Conservation (phyloP, 176 grass and related monocot species). For the Panicum miliaceum region DNA sequence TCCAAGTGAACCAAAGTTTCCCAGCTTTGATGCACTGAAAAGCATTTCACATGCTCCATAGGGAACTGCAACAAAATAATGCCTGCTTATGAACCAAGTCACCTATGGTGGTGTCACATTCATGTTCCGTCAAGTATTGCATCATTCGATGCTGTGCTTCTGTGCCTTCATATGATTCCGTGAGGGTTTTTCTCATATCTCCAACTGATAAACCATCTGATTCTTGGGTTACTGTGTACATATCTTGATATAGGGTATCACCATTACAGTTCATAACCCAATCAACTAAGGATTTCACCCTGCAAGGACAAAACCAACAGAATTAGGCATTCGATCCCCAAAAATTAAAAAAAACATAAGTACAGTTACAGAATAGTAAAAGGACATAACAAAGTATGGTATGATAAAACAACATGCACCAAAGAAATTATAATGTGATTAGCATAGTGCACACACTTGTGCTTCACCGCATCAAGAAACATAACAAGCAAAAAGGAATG, state of each 20-base stretch:
- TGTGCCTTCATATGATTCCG: neutral
- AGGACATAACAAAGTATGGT: neutral
- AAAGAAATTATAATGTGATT: conserved; percentile 5
- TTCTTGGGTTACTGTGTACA: neutral
- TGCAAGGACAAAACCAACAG: conserved; percentile 33
- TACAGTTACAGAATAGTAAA: neutral
- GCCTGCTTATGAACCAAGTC: conserved; percentile 21
- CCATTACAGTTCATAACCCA: neutral
- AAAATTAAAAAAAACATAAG: conserved; percentile 11
- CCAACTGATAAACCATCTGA: conserved; percentile 3
- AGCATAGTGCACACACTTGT: neutral
- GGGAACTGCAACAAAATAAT: neutral
- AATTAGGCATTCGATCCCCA: conserved; percentile 16
- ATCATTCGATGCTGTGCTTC: neutral
- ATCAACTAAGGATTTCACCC: conserved; percentile 12
- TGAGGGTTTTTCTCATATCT: conserved; percentile 13
- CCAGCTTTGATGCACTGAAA: neutral
- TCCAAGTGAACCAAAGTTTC: conserved; percentile 12
- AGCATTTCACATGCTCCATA: neutral
- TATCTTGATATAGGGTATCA: neutral
- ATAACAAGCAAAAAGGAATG: neutral
- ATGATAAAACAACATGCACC: conserved; percentile 14
- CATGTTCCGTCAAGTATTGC: conserved; percentile 16
- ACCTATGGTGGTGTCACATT: neutral
- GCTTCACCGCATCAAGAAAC: neutral